Evolutionary conservation across 306 rosid genomes (phyloP), one percentile per base, ranked within the genome.

Genomic region (Lathyrus oleraceus): DNA sequence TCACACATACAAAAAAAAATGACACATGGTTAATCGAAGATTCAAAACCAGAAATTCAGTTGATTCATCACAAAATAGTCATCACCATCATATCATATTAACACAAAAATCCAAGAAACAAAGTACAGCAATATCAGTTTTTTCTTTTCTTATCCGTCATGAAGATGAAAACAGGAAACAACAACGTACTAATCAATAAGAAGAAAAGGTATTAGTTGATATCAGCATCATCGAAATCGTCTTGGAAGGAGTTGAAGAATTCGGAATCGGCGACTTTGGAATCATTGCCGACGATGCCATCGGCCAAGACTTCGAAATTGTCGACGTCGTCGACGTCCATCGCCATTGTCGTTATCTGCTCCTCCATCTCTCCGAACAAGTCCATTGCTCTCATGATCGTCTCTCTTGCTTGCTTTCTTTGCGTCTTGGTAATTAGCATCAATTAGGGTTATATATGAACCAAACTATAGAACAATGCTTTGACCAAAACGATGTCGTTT

Each of bases 311-410:
- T 73, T 92, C 96, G 20, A 85, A 82, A 0, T 90, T 77, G 70
- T 92, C 96, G 0, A 79, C 89, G 44, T 92, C 98, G 75, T 92
- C 98, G 0, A 92, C 98, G 40, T 92, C 96, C 96, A 92, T 92
- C 19, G 92, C 98, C 89, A 89, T 89, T 3, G 95, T 23, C 9
- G 98, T 81, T 2, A 82, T 91, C 53, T 86, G 92, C 17, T 89
- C 96, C 0, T 92, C 98, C 91, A 92, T 79, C 73, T 89, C 98
- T 28, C 85, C 86, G 66, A 87, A 86, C 80, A 85, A 79, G 1
- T 87, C 96, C 82, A 81, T 87, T 35, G 90, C 60, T 73, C 87
- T 86, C 90, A 80, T 83, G 38, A 49, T 64, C 23, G 57, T 36
- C 19, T 15, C 38, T 27, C 25, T 14, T 30, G 13, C 69, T 6